A percentile compares a stretch with the other conserved stretches of the same genome.
Conservation (phyloP, 176 grass and related monocot species). For the Lolium rigidum region DNA sequence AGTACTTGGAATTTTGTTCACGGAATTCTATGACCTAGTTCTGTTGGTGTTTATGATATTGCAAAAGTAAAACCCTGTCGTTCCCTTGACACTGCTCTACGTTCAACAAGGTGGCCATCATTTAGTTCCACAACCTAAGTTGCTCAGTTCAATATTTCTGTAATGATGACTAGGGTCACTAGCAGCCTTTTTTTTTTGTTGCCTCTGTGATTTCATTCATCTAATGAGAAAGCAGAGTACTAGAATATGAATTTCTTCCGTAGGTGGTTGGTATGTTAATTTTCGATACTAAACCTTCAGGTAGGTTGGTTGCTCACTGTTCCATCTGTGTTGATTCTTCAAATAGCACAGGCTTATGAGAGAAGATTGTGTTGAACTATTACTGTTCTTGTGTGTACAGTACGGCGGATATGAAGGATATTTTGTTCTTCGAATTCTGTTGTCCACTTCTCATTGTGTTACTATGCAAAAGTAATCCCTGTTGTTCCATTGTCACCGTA, state of each 20-base stretch:
- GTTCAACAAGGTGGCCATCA: not conserved
- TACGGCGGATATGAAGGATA: not conserved
- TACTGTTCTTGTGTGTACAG: not conserved
- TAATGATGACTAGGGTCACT: not conserved
- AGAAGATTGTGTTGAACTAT: not conserved
- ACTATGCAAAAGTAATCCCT: not conserved
- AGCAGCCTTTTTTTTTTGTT: not conserved
- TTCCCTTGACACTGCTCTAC: not conserved
- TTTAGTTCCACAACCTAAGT: not conserved
- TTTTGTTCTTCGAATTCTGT: not conserved
- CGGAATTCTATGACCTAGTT: not conserved
- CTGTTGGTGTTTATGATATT: no score
- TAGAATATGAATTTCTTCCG: not conserved
- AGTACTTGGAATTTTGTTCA: not conserved
- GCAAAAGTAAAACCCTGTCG: not conserved
- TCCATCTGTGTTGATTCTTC: not conserved
- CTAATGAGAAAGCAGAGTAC: not conserved
- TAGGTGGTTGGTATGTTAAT: not conserved
- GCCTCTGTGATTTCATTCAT: not conserved
- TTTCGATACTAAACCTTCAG: conserved; percentile 7
- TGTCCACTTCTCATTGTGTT: not conserved
- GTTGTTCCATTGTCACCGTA: not conserved
- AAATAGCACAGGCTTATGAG: not conserved
- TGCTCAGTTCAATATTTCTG: not conserved
- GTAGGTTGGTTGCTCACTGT: conserved; percentile 25